Conservation (phyloP, 257 asterid genomes). For the Apocynum venetum region DNA sequence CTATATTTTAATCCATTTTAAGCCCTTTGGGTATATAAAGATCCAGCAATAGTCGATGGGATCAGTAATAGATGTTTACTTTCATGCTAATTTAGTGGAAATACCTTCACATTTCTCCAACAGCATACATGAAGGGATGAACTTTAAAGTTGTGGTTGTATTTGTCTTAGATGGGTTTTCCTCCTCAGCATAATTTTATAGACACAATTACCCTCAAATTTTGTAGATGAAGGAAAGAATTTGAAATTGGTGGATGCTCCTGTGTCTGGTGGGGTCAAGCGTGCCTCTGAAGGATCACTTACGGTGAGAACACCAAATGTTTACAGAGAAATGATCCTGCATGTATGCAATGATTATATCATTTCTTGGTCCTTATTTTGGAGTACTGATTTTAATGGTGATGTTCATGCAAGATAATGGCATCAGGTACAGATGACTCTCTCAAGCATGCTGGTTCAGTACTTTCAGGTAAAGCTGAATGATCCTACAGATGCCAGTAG, state of each 20-base stretch:
- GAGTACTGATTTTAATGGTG: slow-evolving; percentile 21
- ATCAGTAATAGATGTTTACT: not conserved
- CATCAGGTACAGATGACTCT: slow-evolving; percentile 90
- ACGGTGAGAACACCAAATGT: slow-evolving; percentile 52
- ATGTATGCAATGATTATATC: not conserved
- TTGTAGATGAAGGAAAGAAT: slow-evolving; percentile 64
- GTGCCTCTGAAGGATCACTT: slow-evolving; percentile 88
- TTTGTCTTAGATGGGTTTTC: not conserved
- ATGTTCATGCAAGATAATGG: slow-evolving; percentile 72
- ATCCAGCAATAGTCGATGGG: not conserved
- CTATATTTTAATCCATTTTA: slow-evolving; percentile 5
- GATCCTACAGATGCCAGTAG: slow-evolving; percentile 3
- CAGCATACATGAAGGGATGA: not conserved
- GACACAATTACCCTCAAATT: not conserved
- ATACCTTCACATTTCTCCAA: not conserved
- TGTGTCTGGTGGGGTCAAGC: slow-evolving; percentile 97
- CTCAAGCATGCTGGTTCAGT: slow-evolving; percentile 80
- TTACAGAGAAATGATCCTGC: slow-evolving; percentile 5
- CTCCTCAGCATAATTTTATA: not conserved
- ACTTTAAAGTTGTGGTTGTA: not conserved
- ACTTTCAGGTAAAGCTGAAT: slow-evolving; percentile 61
- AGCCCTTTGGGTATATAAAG: not conserved
- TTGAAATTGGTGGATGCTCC: slow-evolving; percentile 97
- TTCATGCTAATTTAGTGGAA: not conserved
- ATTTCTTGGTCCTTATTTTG: not conserved